Evolutionary conservation across 371 early-diverging fungal genomes (phyloP), one percentile per base, ranked within the genome.

Genomic region (Blakeslea trispora): DNA sequence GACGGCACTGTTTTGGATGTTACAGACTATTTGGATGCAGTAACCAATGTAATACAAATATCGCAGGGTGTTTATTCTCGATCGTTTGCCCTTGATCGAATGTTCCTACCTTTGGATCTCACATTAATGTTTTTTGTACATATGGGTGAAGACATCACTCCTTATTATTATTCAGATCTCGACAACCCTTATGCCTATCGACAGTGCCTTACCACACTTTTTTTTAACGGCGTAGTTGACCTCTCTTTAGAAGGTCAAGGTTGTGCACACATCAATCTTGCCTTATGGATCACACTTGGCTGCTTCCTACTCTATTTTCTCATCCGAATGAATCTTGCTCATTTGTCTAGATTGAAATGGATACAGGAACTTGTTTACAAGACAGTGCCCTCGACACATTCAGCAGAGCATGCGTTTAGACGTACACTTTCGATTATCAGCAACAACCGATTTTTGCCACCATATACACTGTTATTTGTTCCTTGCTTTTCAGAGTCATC

Each of bases 241-340:
- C 60, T 61, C 11, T 54, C 45, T 4, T 52, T 47, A 14, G 19
- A 41, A 9, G 60, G 59, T 5, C 52, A 50, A 35, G 77, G 73
- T 18, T 79, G 77, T 47, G 41, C 45, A 4, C 60, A 56, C 2
- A 62, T 70, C 48, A 76, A 79, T 31, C 64, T 76, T 15, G 75
- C 69, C 8, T 49, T 79, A 3, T 76, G 80, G 80, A 68, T 76
- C 5, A 72, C 75, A 6, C 61, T 79, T 63, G 77, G 77, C 6
- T 55, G 53, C 14, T 71, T 71, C 13, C 35, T 76, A 8, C 43
- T 76, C 7, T 71, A 70, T 31, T 79, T 74, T 22, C 39, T 79
- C 7, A 18, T 79, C 53, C 76, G 71, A 42, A 74, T 79, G 69
- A 71, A 75, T 24, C 51, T 79, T 9, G 72, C 75, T 10, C 73